Evolutionary conservation across 1,139 yeast species (phyloP), one percentile per base, ranked within the genome.

Genomic region (Hyphopichia pseudoburtonii): DNA sequence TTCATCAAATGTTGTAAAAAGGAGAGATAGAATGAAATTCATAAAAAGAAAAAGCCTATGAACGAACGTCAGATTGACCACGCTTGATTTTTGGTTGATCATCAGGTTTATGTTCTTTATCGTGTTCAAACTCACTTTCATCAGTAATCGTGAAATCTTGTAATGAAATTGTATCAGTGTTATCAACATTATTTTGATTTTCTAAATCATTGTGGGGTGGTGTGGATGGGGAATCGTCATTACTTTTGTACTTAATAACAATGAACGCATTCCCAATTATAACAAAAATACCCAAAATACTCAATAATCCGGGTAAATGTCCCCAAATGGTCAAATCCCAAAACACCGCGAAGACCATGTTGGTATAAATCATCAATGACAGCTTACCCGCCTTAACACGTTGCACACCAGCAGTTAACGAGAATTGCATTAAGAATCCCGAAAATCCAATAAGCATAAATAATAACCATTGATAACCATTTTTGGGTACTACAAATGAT

Each of bases 391-490:
- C 95, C 42, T 73, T 72, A 44, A 86, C 96, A 41, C 88, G 66
- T 57, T 87, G 96, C 36, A 89, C 75, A 1, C 96, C 97, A 3
- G 88, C 81, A 0, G 97, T 86, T 38, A 86, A 62, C 22, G 83
- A 66, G 49, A 81, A 80, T 57, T 89, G 96, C 80, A 84, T 85
- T 38, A 82, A 61, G 57, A 89, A 89, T 0, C 97, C 97, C 32
- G 86, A 73, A 10, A 83, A 46, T 2, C 96, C 96, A 45, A 87
- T 73, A 22, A 75, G 57, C 2, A 64, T 39, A 45, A 89, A 74
- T 23, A 85, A 61, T 5, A 64, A 48, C 94, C 95, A 85, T 54
- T 87, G 92, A 46, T 66, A 65, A 2, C 50, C 30, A 18, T 76
- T 73, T 18, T 68, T 70, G 1, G 96, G 96, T 1, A 79, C 46